Base-by-base conservation (phyloP, 352 stramenopile genomes). In the Chrysophaeum taylorii region DNA sequence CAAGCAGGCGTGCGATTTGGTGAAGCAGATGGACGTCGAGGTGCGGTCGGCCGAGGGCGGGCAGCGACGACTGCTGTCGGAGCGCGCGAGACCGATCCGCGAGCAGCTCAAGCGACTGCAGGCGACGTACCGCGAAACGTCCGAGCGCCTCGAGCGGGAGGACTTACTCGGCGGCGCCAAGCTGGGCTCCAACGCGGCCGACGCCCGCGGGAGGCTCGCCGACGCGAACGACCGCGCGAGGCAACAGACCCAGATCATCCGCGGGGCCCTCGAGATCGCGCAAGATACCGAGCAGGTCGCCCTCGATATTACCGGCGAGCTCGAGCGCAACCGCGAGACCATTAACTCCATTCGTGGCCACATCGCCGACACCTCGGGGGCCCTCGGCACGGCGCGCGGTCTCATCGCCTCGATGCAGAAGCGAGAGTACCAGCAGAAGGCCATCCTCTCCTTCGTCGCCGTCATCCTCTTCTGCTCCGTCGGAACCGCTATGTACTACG, bases 11-110 rank as follows among this genome's bases (percentile, higher is more conserved):
- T 15, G 57, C 35, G 57, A 66, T n/a, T 36, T 66, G 33, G 27
- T 29, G 36, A 66, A 66, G 57, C 57, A 66, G 57, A 2, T 66
- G 33, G 57, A 66, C 57, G 27, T 66, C 57, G 57, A 66, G 57
- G 57, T 66, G 1, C 57, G 57, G 31, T 66, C 57, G 14, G 31
- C 57, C 12, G 31, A 27, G 33, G 9, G 33, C 33, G 5, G 31
- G 12, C 14, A 27, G 2, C 27, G 31, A n/a, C 4, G 14, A 2
- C 33, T n/a, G 33, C 57, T 66, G 14, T 14, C 4, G 12, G 57
- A 66, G 2, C 31, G 33, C 16, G 57, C 35, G 2, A 1, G 4
- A 36, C 57, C 57, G 57, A 9, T 66, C 33, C 33, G 57, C 57
- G 57, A 66, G 12, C 7, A 1, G 14, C 57, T 66, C 33, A 4